Evolutionary conservation across 768 basidiomycete genomes (phyloP).

Genomic region (Coprinopsis marcescibilis): DNA sequence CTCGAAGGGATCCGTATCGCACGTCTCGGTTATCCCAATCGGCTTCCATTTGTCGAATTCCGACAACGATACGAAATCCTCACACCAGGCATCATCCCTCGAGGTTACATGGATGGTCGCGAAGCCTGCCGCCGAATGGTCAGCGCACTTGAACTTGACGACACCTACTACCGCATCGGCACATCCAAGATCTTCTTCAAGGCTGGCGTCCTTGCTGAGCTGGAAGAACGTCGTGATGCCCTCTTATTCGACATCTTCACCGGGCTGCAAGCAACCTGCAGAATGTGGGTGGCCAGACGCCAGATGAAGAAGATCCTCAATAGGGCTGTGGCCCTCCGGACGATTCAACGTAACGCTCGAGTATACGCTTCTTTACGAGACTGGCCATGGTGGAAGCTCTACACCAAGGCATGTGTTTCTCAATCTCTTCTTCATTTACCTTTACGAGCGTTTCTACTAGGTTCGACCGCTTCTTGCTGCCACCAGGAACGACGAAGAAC

Average conservation of each 20-base stretch:
- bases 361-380: slow-evolving; percentile 85
- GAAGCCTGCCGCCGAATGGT: slow-evolving; percentile 93
- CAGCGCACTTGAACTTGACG: slow-evolving; percentile 81
- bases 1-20: slow-evolving; percentile 98
- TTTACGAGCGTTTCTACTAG: slow-evolving; percentile 28
- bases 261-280: slow-evolving; percentile 76
- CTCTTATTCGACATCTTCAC: slow-evolving; percentile 88
- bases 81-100: slow-evolving; percentile 87
- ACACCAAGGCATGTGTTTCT: slow-evolving; percentile 63
- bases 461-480: slow-evolving; percentile 91
- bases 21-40: slow-evolving; percentile 93
- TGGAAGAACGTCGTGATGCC: slow-evolving; percentile 88
- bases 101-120: slow-evolving; percentile 96
- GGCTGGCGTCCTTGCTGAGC: slow-evolving; percentile 91
- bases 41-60: slow-evolving; percentile 96
- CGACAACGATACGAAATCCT: slow-evolving; percentile 94
- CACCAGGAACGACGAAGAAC: slow-evolving; percentile 87
- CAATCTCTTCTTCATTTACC: not conserved
- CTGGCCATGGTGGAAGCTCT: slow-evolving; percentile 99
- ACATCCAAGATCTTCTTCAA: slow-evolving; percentile 99
- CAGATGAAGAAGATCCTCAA: slow-evolving; percentile 95
- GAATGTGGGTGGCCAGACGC: slow-evolving; percentile 81
- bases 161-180: slow-evolving; percentile 80
- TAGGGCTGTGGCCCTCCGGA: slow-evolving; percentile 83
- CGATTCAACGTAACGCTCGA: slow-evolving; percentile 90